These are phyloP conservation scores for Sphagnum fallax DNA, from an alignment of 228 moss, liverwort and hornwort species.

Conservation along the genomic window DNA sequence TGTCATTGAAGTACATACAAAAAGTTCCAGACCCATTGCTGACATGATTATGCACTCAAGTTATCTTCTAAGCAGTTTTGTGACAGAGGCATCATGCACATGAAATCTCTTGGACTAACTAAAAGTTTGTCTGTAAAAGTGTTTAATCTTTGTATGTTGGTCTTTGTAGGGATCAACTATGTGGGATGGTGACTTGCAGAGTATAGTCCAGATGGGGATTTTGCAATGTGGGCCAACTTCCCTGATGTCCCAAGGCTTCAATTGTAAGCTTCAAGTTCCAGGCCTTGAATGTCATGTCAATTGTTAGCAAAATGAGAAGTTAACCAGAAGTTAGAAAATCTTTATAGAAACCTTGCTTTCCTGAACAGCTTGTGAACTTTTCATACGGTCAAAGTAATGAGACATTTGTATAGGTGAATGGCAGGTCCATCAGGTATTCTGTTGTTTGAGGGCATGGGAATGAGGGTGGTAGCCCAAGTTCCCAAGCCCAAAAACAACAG, in stretches of 20 bases:
- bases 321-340: no score
- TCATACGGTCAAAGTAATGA: not conserved
- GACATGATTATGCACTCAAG: no score
- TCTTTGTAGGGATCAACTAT: slow-evolving; percentile 11
- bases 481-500: no score
- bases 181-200: slow-evolving; percentile 65
- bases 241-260: slow-evolving; percentile 16
- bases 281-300: no score
- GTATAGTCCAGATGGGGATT: slow-evolving; percentile 58
- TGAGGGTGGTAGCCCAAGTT: no score
- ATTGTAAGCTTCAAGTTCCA: slow-evolving; percentile 14
- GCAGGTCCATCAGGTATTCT: no score
- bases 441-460: no score
- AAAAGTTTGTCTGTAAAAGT: not conserved
- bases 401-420: no score
- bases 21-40: no score
- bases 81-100: not conserved
- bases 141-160: not conserved
- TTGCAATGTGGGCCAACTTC: slow-evolving; percentile 17
- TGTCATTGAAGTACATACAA: not conserved
- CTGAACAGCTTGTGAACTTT: no score
- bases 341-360: not conserved
- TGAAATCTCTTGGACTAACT: not conserved
- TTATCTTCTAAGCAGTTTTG: no score
- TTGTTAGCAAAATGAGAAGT: no score